Base-by-base conservation (phyloP, 2,329 filamentous ascomycete species). In the Claviceps arundinis region DNA sequence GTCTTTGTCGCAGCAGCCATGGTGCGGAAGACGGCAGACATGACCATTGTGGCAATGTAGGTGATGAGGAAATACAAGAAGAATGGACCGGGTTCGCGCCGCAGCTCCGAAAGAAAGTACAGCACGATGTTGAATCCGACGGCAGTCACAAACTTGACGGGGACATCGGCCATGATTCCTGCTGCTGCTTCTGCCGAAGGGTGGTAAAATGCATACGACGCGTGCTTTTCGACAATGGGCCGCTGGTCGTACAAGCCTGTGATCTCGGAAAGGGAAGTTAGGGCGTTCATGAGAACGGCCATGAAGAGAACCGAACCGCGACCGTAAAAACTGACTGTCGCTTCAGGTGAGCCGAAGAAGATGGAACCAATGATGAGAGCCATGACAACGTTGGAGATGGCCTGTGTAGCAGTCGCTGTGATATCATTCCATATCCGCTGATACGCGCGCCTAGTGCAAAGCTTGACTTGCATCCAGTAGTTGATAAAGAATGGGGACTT, bases 51-150 rank as follows among this genome's bases (percentile, higher is more conserved):
- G 1, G 77, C 73, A 16, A 81, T 67, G 62, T 85, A 87, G 0
- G 78, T 82, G 57, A 89, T 75, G 17, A 93, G 69, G 56, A 85
- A 76, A 70, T 84, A 93, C 56, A 88, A 73, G 68, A 93, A 93
- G 71, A 90, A 93, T 1, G 79, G 70, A 1, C 75, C 79, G 0
- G 85, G 71, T 49, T 80, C 76, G 30, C 84, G 74, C 1, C 72
- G 65, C 2, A 81, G 65, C 1, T 70, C 71, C 1, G 73, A 63
- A 59, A 82, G 61, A 58, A 82, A 83, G 63, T 83, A 83, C 2
- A 82, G 62, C 14, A 77, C 69, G 3, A 80, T 53, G 57, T 82
- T 78, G 67, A 81, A 82, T 4, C 67, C 58, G 1, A 69, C 61
- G 0, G 73, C 70, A 0, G 70, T 71, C 4, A 69, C 52, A 51